Percentiles rank a stretch among this genome's conserved stretches.
phyloP scores from a whole-genome alignment of 768 basidiomycete species.

The Termitomyces sp. region DNA sequence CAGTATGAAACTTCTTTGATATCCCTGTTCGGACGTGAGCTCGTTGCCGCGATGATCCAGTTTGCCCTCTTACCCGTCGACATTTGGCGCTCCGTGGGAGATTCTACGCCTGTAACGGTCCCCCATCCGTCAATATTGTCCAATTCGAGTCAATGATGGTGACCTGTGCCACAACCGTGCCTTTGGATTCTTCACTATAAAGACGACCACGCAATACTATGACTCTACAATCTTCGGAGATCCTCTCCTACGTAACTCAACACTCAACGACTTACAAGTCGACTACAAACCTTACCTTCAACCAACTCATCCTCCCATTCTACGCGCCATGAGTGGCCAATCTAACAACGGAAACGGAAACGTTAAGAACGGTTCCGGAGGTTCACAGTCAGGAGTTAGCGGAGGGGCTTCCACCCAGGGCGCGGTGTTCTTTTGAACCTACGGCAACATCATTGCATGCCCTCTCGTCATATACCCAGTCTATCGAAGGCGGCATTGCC shows the following conservation, averaged over 20 bases:
- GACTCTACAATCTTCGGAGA: conserved; percentile 28
- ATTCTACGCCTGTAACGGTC: conserved; percentile 19
- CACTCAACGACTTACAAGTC: conserved; percentile 6
- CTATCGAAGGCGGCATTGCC: neutral
- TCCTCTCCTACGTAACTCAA: conserved; percentile 9
- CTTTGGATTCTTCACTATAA: conserved; percentile 22
- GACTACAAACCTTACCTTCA: conserved; percentile 3
- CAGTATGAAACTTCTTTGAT: conserved; percentile 31
- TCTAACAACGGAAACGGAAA: conserved; percentile 35
- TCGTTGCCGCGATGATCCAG: conserved; percentile 36
- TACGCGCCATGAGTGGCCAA: conserved; percentile 34
- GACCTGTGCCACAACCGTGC: conserved; percentile 25
- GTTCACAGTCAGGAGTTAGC: conserved; percentile 41
- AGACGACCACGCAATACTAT: conserved; percentile 19
- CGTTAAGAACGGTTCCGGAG: conserved; percentile 28
- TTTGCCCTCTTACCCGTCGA: conserved; percentile 26
- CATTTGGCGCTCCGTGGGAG: conserved; percentile 24
- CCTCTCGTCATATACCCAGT: neutral
- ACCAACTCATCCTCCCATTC: conserved; percentile 8
- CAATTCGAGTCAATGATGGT: conserved; percentile 40
- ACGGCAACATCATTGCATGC: neutral
- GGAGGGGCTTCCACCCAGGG: conserved; percentile 48
- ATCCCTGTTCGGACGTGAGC: conserved; percentile 19
- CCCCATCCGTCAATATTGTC: conserved; percentile 25
- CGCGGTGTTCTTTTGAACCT: conserved; percentile 59